Evolutionary conservation across 257 asterid species (phyloP).

Genomic region (Nicotiana undulata): DNA sequence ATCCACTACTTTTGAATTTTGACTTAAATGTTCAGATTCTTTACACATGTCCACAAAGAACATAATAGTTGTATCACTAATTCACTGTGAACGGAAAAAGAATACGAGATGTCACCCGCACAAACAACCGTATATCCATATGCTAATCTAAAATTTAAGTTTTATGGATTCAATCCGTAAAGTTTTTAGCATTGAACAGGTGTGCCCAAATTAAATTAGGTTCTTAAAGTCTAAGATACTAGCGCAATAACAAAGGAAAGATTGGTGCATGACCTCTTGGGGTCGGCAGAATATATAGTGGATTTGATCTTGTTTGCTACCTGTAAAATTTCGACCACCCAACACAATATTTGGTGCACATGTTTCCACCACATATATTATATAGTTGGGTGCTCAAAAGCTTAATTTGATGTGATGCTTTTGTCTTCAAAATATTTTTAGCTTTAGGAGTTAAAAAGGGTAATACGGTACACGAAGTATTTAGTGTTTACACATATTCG

Average conservation of each 20-base stretch:
- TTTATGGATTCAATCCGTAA: too few species aligned
- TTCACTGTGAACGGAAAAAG: background rate
- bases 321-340: constrained; percentile 1
- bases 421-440: background rate
- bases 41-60: background rate
- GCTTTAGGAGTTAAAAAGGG: background rate
- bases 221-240: background rate
- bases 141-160: too few species aligned
- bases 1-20: background rate
- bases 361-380: constrained; percentile 1
- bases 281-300: background rate
- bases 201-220: background rate
- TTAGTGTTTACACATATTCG: fast-evolving
- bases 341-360: constrained; percentile 11
- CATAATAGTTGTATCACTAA: background rate
- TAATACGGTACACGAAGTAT: too few species aligned
- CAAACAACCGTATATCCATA: background rate
- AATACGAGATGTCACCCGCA: background rate
- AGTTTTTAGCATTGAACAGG: background rate
- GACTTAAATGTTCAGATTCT: background rate
- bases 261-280: background rate
- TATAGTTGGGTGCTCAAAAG: too few species aligned
- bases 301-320: background rate
- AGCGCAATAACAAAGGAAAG: background rate
- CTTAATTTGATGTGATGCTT: background rate